Evolutionary conservation across 305 asterid species (phyloP).

Genomic region (Rubia occidens): DNA sequence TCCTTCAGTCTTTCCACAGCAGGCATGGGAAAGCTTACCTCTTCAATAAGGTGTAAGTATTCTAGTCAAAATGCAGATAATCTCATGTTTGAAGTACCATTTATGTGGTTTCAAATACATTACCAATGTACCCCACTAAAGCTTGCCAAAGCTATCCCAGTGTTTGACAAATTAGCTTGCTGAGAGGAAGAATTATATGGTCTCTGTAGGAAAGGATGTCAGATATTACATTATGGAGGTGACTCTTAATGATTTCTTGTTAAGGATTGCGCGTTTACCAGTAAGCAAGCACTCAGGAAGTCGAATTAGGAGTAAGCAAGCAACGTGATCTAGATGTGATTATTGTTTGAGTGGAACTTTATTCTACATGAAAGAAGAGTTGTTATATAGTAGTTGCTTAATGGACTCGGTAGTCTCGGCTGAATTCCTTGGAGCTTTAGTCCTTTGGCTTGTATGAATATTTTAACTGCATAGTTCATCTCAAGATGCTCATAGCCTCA

Average conservation of each 20-base stretch:
- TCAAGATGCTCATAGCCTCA: background rate
- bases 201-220: background rate
- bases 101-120: background rate
- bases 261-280: background rate
- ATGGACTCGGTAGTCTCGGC: background rate
- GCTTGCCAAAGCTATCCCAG: constrained; percentile 2
- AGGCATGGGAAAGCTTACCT: constrained; percentile 92
- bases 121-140: background rate
- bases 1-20: constrained; percentile 68
- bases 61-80: constrained; percentile 25
- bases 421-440: background rate
- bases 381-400: background rate
- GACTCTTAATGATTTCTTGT: background rate
- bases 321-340: background rate
- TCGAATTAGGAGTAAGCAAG: background rate
- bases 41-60: constrained; percentile 78
- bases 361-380: background rate
- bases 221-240: background rate
- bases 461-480: background rate
- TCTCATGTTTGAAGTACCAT: constrained; percentile 9
- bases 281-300: background rate
- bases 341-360: background rate
- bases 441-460: background rate
- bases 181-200: background rate
- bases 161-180: background rate